These are phyloP conservation scores for Cystofilobasidium bisporidii DNA, from an alignment of 768 basidiomycete genomes.

Conservation along the genomic window DNA sequence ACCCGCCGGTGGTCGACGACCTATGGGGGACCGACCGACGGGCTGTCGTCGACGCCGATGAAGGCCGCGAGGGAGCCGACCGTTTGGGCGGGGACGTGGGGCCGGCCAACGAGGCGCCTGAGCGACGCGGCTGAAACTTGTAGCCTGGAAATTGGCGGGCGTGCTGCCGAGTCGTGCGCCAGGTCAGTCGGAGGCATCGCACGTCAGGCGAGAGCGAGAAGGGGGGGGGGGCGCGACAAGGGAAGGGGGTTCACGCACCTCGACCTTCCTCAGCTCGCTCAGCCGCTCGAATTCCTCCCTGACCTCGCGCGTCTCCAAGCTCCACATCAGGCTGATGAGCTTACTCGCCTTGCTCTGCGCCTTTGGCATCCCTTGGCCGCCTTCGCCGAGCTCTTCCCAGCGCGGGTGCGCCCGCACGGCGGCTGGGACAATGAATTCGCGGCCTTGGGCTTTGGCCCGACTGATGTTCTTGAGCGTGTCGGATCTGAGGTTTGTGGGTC, in stretches of 20 bases:
- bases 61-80: too few species aligned
- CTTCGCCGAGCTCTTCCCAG: constrained; percentile 28
- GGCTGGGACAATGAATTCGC: constrained; percentile 11
- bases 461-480: constrained; percentile 47
- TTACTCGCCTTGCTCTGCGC: constrained; percentile 57
- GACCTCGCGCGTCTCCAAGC: constrained; percentile 46
- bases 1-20: too few species aligned
- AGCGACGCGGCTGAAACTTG: constrained; percentile 12
- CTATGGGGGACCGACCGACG: too few species aligned
- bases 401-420: constrained; percentile 15
- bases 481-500: too few species aligned
- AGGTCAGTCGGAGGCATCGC: too few species aligned
- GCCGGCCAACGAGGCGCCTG: too few species aligned
- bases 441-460: constrained; percentile 5
- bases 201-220: background rate
- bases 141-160: constrained; percentile 13
- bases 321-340: constrained; percentile 58
- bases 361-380: constrained; percentile 32
- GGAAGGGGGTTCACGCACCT: constrained; percentile 34
- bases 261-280: constrained; percentile 35
- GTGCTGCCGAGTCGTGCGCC: too few species aligned
- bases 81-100: too few species aligned
- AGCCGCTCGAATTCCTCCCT: constrained; percentile 41
- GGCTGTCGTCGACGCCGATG: too few species aligned
- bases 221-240: background rate